phyloP scores from a whole-genome alignment of 2,329 filamentous ascomycete genomes.

The Colletotrichum navitas region DNA sequence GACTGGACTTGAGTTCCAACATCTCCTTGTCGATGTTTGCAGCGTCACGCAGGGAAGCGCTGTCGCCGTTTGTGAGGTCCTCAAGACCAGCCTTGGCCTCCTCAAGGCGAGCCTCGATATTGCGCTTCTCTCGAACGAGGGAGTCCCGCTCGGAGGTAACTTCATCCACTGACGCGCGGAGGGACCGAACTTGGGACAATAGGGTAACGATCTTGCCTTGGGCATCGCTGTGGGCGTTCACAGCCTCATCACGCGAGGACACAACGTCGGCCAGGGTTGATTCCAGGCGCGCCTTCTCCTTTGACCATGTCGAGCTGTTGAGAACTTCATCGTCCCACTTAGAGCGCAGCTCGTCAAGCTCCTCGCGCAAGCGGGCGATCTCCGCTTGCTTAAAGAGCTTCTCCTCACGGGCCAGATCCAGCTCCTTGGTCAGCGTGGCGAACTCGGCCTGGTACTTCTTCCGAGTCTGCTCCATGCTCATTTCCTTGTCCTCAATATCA shows the following conservation, averaged over 20 bases:
- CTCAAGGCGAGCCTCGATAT: slow-evolving; percentile 84
- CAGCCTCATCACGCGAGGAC: slow-evolving; percentile 92
- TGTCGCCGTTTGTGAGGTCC: slow-evolving; percentile 87
- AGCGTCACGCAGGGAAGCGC: slow-evolving; percentile 88
- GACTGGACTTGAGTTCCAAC: slow-evolving; percentile 86
- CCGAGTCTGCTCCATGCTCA: slow-evolving; percentile 94
- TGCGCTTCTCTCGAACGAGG: slow-evolving; percentile 89
- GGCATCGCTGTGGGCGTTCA: slow-evolving; percentile 92
- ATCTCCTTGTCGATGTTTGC: slow-evolving; percentile 91
- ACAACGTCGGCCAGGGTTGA: slow-evolving; percentile 89
- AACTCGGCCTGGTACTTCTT: slow-evolving; percentile 98
- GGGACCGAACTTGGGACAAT: slow-evolving; percentile 86
- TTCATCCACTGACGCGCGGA: slow-evolving; percentile 89
- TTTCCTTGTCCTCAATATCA: slow-evolving; percentile 97
- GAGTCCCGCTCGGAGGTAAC: slow-evolving; percentile 86
- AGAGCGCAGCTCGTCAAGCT: slow-evolving; percentile 91
- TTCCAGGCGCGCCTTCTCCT: slow-evolving; percentile 94
- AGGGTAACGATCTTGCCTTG: slow-evolving; percentile 93
- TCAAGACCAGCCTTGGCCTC: slow-evolving; percentile 92
- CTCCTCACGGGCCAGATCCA: slow-evolving; percentile 93
- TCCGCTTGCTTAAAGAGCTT: slow-evolving; percentile 87
- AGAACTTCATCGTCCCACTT: slow-evolving; percentile 99
- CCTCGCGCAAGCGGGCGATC: slow-evolving; percentile 89
- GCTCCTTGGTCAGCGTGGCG: slow-evolving; percentile 87
- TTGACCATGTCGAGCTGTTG: slow-evolving; percentile 98